These are phyloP conservation scores for Trichoderma sp. DNA, from an alignment of 2,329 filamentous ascomycete species.

Conservation along the genomic window DNA sequence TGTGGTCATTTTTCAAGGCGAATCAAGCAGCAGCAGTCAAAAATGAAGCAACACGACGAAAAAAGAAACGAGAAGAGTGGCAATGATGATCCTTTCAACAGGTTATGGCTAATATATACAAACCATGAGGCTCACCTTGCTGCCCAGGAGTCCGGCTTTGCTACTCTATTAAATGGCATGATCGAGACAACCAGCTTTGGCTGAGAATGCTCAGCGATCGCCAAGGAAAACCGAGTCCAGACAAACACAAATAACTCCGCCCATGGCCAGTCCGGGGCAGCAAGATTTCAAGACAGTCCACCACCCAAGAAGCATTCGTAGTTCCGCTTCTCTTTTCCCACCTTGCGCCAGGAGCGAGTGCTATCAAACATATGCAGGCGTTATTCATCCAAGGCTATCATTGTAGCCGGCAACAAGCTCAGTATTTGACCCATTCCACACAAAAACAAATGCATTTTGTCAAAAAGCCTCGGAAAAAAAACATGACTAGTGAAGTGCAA, in stretches of 20 bases:
- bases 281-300: slow-evolving; percentile 33
- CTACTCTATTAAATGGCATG: slow-evolving; percentile 32
- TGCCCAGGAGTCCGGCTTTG: slow-evolving; percentile 48
- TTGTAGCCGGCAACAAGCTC: slow-evolving; percentile 29
- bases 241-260: slow-evolving; percentile 34
- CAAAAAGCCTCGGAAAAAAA: slow-evolving; percentile 17
- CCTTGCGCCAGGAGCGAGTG: slow-evolving; percentile 32
- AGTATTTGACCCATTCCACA: slow-evolving; percentile 29
- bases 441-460: slow-evolving; percentile 21
- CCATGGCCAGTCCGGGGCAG: slow-evolving; percentile 38
- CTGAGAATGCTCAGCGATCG: slow-evolving; percentile 21
- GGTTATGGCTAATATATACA: slow-evolving; percentile 52
- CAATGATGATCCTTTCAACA: slow-evolving; percentile 20
- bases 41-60: neutral
- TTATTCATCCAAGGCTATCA: slow-evolving; percentile 36
- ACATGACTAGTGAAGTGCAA: neutral
- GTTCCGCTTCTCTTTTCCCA: slow-evolving; percentile 33
- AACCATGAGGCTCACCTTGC: slow-evolving; percentile 54
- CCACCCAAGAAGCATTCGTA: slow-evolving; percentile 25
- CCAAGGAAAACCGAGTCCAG: slow-evolving; percentile 33
- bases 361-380: slow-evolving; percentile 36
- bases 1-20: neutral
- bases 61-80: neutral
- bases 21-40: neutral
- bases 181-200: slow-evolving; percentile 25